Base-by-base conservation (phyloP, 805 yeast genomes). In the Pichia eremophila region DNA sequence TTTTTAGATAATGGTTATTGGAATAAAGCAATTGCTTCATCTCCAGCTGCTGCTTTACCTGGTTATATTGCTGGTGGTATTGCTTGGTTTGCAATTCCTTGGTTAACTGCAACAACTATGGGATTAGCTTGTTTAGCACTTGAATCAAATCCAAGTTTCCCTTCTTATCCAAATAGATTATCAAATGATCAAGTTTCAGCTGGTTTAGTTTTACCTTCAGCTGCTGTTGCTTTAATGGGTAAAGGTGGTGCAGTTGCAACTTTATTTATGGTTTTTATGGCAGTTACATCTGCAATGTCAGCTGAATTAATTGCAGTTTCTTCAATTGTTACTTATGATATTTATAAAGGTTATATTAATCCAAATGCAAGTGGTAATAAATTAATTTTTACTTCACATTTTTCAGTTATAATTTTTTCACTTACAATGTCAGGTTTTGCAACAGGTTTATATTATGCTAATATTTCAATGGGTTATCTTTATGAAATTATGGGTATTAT, bases 61-160 rank as follows among this genome's bases (percentile, higher is more conserved):
- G 96, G 95, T 22, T 89, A 89, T 64, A 80, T 86, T 27, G 66
- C 85, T 49, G 96, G 96, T 49, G 96, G 96, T 29, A 64, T 89
- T 41, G 84, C 91, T 0, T 89, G 96, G 96, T 83, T 86, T 61
- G 90, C 95, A 8, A 82, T 89, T 54, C 96, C 96, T 42, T 83
- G 82, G 71, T 74, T 85, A 48, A 75, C 80, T 45, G 85, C 95
- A 15, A 81, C 91, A 2, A 84, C 95, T 8, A 74, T 87, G 84
- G 96, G 96, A 12, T 68, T 88, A n/a, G 87, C 90, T 19, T 86
- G 86, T 46, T 66, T 85, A 48, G 83, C 87, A 19, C 70, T 88
- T 45, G 91, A 87, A 66, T 64, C 69, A 44, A 72, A 78, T 32
- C 83, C 88, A 27, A 59, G 72, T 4, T 87, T 89, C 80, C 95